Percentiles rank a stretch among this genome's conserved stretches.
Conservation (phyloP, 768 basidiomycete genomes). For the Mycena latifolia region DNA sequence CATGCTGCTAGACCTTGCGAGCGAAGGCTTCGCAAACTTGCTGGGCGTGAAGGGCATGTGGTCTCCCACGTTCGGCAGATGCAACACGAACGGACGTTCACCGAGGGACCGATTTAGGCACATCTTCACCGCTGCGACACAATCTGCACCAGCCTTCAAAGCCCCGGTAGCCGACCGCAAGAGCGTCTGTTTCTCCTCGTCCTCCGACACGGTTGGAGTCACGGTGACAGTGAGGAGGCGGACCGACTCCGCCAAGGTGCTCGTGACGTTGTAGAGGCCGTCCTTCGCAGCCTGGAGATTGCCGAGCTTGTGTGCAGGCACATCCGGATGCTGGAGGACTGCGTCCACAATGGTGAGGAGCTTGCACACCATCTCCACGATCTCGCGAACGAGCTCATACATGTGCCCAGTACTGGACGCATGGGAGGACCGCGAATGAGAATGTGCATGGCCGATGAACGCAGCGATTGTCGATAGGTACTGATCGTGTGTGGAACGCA, state of each 20-base stretch:
- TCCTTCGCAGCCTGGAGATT: constrained; percentile 81
- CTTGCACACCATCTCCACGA: constrained; percentile 94
- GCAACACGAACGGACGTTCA: constrained; percentile 75
- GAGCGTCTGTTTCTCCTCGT: constrained; percentile 82
- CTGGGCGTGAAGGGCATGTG: constrained; percentile 61
- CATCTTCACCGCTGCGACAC: constrained; percentile 86
- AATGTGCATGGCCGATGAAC: constrained; percentile 97
- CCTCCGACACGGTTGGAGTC: constrained; percentile 70
- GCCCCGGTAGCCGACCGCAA: constrained; percentile 91
- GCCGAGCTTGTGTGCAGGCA: constrained; percentile 72
- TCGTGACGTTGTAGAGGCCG: constrained; percentile 86
- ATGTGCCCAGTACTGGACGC: constrained; percentile 94
- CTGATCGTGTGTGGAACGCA: constrained; percentile 89
- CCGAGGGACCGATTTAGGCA: constrained; percentile 76
- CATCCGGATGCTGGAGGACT: constrained; percentile 81
- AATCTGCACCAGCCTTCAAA: constrained; percentile 89
- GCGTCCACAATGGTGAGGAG: constrained; percentile 93
- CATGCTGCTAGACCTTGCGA: constrained; percentile 50
- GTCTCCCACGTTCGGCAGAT: constrained; percentile 66
- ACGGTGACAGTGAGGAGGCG: constrained; percentile 74
- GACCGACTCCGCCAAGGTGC: constrained; percentile 89
- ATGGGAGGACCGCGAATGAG: constrained; percentile 90
- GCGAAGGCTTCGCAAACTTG: constrained; percentile 57
- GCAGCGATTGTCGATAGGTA: constrained; percentile 96
- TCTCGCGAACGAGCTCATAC: constrained; percentile 95